These are phyloP conservation scores for Galeopsis tetrahit DNA, from an alignment of 257 asterid species.

Conservation along the genomic window DNA sequence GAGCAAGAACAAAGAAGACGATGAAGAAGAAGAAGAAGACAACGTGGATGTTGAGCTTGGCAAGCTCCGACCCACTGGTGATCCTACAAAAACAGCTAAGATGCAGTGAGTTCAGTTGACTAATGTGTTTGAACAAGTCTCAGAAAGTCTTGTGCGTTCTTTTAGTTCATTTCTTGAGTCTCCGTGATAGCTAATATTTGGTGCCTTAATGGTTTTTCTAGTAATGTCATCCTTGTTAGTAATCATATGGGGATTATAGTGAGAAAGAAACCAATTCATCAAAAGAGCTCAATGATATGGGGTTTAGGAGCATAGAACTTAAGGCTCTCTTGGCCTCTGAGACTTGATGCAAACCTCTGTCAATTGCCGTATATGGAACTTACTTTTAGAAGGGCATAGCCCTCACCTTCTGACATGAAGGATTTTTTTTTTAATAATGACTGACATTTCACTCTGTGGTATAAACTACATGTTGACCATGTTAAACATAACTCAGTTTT, in stretches of 20 bases:
- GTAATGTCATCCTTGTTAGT: background rate
- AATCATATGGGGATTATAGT: conserved; percentile 6
- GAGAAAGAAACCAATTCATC: background rate
- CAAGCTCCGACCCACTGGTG: conserved; percentile 63
- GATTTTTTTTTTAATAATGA: background rate
- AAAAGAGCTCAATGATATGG: background rate
- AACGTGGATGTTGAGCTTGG: conserved; percentile 87
- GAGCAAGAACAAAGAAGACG: conserved; percentile 81
- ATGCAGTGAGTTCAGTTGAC: conserved; percentile 80
- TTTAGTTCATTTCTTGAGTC: background rate
- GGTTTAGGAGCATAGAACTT: background rate
- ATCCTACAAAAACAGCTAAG: conserved; percentile 81
- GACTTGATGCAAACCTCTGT: background rate
- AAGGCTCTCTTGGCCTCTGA: background rate
- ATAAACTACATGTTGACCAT: background rate
- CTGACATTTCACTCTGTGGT: background rate
- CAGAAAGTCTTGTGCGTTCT: background rate
- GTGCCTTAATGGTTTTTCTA: background rate
- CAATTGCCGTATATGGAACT: background rate
- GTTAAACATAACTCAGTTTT: background rate
- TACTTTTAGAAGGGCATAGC: background rate
- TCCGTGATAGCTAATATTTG: background rate
- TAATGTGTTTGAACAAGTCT: conserved; percentile 1
- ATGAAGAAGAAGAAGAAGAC: conserved; percentile 94
- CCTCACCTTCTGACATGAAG: background rate